Conservation (phyloP, 768 basidiomycete species). For the Agaricus blazei region DNA sequence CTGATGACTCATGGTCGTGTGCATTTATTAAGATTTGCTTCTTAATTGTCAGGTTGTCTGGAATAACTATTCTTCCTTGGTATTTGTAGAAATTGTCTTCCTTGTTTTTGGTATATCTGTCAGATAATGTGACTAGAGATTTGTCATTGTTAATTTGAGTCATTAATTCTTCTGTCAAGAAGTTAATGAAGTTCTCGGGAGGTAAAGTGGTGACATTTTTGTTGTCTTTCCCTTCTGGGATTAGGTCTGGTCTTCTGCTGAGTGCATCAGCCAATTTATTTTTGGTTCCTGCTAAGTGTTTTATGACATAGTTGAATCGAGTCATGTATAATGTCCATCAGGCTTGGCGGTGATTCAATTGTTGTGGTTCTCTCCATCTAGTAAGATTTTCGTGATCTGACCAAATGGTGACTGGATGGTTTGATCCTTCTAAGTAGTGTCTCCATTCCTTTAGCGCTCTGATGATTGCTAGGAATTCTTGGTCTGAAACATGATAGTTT, state of each 20-base stretch:
- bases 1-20: constrained; percentile 9
- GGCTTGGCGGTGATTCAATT: neutral
- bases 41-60: neutral
- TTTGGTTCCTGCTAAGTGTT: neutral
- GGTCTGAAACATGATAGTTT: neutral
- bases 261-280: too few species aligned
- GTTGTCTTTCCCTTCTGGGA: too few species aligned
- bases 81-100: too few species aligned
- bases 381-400: neutral
- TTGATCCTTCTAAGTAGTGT: neutral
- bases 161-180: too few species aligned
- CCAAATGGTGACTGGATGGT: too few species aligned
- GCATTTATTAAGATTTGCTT: neutral
- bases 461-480: neutral
- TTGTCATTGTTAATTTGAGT: too few species aligned
- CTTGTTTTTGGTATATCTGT: too few species aligned
- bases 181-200: too few species aligned
- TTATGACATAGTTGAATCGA: too few species aligned
- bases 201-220: too few species aligned
- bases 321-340: neutral
- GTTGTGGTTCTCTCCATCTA: neutral
- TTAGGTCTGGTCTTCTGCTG: too few species aligned
- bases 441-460: neutral
- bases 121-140: too few species aligned
- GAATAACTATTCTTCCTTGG: constrained; percentile 1